Conservation (phyloP, 2,329 filamentous ascomycete species). For the Penicillium glabrum region DNA sequence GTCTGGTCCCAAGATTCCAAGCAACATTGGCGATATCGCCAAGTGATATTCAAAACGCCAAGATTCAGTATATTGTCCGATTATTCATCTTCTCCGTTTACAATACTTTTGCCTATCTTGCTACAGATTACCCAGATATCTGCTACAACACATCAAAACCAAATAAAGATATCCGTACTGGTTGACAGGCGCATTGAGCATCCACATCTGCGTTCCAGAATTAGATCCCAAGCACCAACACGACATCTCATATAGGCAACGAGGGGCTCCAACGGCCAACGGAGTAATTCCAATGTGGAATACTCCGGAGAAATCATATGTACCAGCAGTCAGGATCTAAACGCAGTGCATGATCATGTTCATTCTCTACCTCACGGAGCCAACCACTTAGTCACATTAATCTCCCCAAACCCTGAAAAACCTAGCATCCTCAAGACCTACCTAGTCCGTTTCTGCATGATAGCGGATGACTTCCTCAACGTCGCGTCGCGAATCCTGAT, state of each 20-base stretch:
- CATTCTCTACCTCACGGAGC: neutral
- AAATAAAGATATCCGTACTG: neutral
- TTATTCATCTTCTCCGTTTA: neutral
- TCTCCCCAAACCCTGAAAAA: neutral
- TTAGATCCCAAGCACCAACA: neutral
- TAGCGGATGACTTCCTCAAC: slow-evolving; percentile 1
- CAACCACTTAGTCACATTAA: neutral
- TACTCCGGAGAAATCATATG: neutral
- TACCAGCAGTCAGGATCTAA: neutral
- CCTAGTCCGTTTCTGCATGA: neutral
- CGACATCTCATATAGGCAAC: neutral
- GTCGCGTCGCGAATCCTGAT: slow-evolving; percentile 5
- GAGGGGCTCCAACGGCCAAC: neutral
- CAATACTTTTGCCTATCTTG: neutral
- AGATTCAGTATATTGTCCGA: neutral
- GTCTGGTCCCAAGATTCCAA: neutral
- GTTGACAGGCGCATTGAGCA: neutral
- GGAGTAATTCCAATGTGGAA: neutral
- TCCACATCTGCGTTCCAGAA: no score
- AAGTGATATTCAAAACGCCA: neutral
- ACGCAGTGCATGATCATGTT: neutral
- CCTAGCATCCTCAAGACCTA: neutral
- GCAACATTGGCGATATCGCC: neutral
- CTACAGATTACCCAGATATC: neutral
- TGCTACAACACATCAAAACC: neutral